Evolutionary conservation across 1,284 basidiomycete genomes (phyloP).

Genomic region (Cutaneotrichosporon sp.): DNA sequence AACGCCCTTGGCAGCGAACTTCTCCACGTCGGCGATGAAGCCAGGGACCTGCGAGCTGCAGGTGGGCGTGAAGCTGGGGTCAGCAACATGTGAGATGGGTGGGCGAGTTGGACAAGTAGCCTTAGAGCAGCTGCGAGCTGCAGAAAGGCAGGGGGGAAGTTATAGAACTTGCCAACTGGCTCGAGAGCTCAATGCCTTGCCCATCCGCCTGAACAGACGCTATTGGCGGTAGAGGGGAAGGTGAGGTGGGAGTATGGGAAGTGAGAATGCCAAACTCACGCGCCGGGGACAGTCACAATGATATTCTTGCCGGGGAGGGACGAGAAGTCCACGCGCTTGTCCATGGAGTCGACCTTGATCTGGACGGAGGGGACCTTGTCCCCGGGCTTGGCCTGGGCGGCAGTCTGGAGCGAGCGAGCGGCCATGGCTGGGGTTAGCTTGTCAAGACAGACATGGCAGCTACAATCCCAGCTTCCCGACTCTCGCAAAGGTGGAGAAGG

Average conservation of each 20-base stretch:
- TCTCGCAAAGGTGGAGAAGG: not conserved
- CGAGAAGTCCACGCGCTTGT: conserved; percentile 58
- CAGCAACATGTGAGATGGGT: not conserved
- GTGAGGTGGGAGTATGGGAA: conserved; percentile 27
- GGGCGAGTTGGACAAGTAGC: too few species aligned
- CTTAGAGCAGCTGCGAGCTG: too few species aligned
- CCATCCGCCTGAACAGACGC: too few species aligned
- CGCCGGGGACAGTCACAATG: conserved; percentile 60
- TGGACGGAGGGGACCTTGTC: conserved; percentile 55
- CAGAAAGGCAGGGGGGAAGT: too few species aligned
- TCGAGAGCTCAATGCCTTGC: too few species aligned
- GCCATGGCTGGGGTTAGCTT: conserved; percentile 5
- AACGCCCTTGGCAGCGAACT: conserved; percentile 70
- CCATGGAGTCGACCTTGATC: conserved; percentile 63
- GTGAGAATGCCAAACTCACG: conserved; percentile 29
- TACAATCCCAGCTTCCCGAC: too few species aligned
- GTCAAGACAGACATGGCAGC: too few species aligned
- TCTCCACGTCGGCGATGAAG: conserved; percentile 64
- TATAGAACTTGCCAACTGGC: too few species aligned
- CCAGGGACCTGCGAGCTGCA: conserved; percentile 63
- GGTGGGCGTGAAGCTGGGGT: conserved; percentile 61
- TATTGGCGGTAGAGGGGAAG: not conserved
- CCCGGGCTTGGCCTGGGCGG: conserved; percentile 13
- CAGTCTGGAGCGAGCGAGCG: conserved; percentile 5
- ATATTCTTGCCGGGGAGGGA: conserved; percentile 67